A percentile compares a stretch with the other conserved stretches of the same genome.
phyloP scores from a whole-genome alignment of 352 stramenopile genomes.

The Phytophthora tubulina region DNA sequence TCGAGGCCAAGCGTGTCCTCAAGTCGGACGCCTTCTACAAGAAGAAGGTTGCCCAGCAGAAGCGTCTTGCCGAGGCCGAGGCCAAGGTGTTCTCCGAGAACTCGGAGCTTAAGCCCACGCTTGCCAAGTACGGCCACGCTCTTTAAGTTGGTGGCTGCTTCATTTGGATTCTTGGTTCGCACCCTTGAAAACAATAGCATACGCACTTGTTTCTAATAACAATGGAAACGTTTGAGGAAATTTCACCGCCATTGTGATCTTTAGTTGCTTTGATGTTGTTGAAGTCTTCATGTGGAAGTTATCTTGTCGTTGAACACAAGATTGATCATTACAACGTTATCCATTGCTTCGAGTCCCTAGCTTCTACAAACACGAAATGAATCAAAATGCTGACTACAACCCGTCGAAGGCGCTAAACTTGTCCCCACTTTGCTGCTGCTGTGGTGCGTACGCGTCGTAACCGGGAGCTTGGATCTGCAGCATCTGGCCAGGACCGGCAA shows the following conservation, averaged over 20 bases:
- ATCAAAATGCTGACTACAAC: slow-evolving; percentile 51
- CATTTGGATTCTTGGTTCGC: slow-evolving; percentile 40
- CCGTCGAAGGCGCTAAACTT: slow-evolving; percentile 87
- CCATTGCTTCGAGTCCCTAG: slow-evolving; percentile 25
- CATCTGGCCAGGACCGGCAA: slow-evolving; percentile 68
- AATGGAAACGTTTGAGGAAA: slow-evolving; percentile 55
- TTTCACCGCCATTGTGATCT: slow-evolving; percentile 14
- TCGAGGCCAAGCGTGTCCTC: slow-evolving; percentile 95
- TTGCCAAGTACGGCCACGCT: slow-evolving; percentile 82
- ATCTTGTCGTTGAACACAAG: slow-evolving; percentile 1
- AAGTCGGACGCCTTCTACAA: slow-evolving; percentile 98
- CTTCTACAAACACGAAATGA: slow-evolving; percentile 50
- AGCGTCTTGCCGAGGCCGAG: slow-evolving; percentile 89
- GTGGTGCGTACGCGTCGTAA: slow-evolving; percentile 61
- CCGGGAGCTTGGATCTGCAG: slow-evolving; percentile 76
- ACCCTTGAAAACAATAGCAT: slow-evolving; percentile 40
- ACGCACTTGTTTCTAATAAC: slow-evolving; percentile 44
- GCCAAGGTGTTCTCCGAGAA: slow-evolving; percentile 92
- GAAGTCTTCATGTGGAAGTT: neutral
- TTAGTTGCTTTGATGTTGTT: neutral
- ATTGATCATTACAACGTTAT: slow-evolving; percentile 27
- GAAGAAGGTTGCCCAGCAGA: slow-evolving; percentile 95
- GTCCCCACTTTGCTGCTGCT: slow-evolving; percentile 65
- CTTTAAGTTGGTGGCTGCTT: slow-evolving; percentile 59
- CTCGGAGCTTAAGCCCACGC: slow-evolving; percentile 87